phyloP scores from a whole-genome alignment of 805 yeast genomes.

The Starmerella apicola region DNA sequence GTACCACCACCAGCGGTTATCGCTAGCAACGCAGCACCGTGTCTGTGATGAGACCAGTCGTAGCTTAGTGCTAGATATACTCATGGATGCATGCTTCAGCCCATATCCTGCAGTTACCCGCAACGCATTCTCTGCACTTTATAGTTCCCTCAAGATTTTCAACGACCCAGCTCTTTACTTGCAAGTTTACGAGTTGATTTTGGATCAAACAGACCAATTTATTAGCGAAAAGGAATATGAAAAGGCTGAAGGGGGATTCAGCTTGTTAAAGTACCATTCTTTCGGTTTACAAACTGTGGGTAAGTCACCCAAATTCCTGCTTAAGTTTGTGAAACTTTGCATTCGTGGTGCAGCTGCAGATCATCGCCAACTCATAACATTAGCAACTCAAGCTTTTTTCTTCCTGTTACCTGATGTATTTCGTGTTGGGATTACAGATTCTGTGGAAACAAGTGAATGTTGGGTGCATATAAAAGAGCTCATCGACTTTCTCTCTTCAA shows the following conservation, averaged over 20 bases:
- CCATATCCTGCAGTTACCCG: conserved; percentile 56
- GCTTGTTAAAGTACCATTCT: conserved; percentile 43
- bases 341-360: conserved; percentile 10
- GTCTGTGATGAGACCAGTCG: conserved; percentile 33
- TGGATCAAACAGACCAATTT: conserved; percentile 40
- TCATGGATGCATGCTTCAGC: conserved; percentile 46
- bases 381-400: conserved; percentile 6
- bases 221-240: conserved; percentile 39
- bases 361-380: conserved; percentile 5
- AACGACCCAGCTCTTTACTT: conserved; percentile 38
- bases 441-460: background rate
- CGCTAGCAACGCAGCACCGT: conserved; percentile 52
- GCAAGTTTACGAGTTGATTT: conserved; percentile 38
- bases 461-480: conserved; percentile 1
- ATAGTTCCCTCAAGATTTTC: conserved; percentile 45
- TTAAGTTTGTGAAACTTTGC: conserved; percentile 1
- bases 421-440: conserved; percentile 32
- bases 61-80: conserved; percentile 50
- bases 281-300: conserved; percentile 26
- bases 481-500: conserved; percentile 1
- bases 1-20: conserved; percentile 62
- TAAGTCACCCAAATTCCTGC: conserved; percentile 1
- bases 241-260: conserved; percentile 51
- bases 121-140: conserved; percentile 56
- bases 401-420: conserved; percentile 19